Conservation (phyloP, 192 early-diverging fungal genomes). For the Podila minutissima region DNA sequence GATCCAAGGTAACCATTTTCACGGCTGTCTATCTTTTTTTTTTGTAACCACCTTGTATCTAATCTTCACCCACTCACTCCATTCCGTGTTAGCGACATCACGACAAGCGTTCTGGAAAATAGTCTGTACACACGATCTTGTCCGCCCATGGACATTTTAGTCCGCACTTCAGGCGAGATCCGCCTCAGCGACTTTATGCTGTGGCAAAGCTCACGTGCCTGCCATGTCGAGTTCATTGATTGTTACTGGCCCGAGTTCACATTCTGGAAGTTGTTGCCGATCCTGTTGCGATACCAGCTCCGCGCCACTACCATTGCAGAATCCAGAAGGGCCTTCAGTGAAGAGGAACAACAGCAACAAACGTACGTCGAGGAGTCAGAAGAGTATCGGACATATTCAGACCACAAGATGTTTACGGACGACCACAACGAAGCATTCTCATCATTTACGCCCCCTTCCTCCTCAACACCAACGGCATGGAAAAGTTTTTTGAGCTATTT, state of each 20-base stretch:
- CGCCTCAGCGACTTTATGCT: conserved; percentile 95
- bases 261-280: conserved; percentile 84
- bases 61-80: neutral
- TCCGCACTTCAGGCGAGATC: conserved; percentile 96
- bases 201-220: conserved; percentile 82
- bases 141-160: conserved; percentile 85
- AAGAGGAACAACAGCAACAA: neutral
- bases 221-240: conserved; percentile 89
- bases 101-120: conserved; percentile 63
- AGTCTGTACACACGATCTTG: conserved; percentile 71
- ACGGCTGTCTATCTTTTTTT: no score
- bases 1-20: conserved; percentile 20
- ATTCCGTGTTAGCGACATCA: conserved; percentile 64
- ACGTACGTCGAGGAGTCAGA: neutral
- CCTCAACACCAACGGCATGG: neutral
- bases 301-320: conserved; percentile 17
- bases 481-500: neutral
- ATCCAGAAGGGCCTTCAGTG: conserved; percentile 20
- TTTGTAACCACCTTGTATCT: neutral
- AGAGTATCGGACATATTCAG: neutral
- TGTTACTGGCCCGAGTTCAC: conserved; percentile 97
- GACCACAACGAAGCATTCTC: neutral
- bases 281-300: conserved; percentile 85
- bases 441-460: neutral
- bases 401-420: neutral